These are phyloP conservation scores for Mycena sp. DNA, from an alignment of 1,284 basidiomycete species.

Conservation along the genomic window DNA sequence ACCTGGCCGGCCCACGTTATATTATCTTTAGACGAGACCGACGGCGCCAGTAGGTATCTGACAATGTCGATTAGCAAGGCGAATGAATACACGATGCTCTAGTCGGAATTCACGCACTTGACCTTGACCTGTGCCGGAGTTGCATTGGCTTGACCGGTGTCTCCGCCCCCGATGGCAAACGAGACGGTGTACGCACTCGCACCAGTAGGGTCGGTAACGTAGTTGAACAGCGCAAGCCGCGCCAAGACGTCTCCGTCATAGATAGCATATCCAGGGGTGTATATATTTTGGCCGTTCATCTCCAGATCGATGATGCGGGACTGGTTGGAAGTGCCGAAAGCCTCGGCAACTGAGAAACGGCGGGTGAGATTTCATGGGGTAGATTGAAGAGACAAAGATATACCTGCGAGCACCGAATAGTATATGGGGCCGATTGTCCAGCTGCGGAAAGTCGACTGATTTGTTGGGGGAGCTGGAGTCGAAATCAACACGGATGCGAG, in stretches of 20 bases:
- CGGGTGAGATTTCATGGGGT: not conserved
- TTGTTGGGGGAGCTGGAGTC: constrained; percentile 62
- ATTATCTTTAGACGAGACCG: constrained; percentile 66
- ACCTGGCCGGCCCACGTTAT: constrained; percentile 75
- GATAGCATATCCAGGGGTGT: constrained; percentile 78
- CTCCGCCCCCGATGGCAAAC: constrained; percentile 59
- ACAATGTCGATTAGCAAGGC: constrained; percentile 4
- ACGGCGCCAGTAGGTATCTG: constrained; percentile 58
- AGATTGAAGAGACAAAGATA: not conserved
- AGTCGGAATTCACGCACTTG: constrained; percentile 52
- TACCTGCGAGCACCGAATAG: constrained; percentile 67
- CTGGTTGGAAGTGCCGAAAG: constrained; percentile 66
- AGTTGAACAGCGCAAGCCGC: constrained; percentile 79
- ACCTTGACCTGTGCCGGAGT: constrained; percentile 61
- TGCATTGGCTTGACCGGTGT: constrained; percentile 44
- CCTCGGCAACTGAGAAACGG: constrained; percentile 59
- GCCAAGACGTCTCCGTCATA: constrained; percentile 70
- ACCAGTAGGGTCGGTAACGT: constrained; percentile 62
- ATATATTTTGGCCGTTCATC: constrained; percentile 55
- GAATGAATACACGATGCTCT: not conserved
- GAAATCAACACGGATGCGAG: not conserved
- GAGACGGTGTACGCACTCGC: constrained; percentile 59
- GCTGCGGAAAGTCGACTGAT: constrained; percentile 61
- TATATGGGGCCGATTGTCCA: constrained; percentile 74
- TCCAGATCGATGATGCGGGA: constrained; percentile 70